A percentile compares a stretch with the other conserved stretches of the same genome.
Conservation (phyloP, 257 asterid genomes). For the Solanum appendiculatum region DNA sequence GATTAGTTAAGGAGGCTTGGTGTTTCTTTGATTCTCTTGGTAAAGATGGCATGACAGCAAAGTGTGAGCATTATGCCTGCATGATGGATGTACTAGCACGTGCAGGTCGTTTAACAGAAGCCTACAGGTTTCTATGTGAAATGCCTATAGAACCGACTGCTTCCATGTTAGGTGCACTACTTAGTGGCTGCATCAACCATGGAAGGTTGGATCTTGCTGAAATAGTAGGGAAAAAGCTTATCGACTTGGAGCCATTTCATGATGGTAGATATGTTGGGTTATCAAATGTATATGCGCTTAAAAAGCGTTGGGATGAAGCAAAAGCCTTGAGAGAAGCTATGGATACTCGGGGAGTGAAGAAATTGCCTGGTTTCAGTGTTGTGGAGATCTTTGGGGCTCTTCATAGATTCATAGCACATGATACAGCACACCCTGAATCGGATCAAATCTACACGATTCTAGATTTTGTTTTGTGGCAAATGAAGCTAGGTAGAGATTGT, state of each 20-base stretch:
- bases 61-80: constrained; percentile 68
- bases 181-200: constrained; percentile 62
- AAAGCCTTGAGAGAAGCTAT: constrained; percentile 46
- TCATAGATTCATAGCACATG: constrained; percentile 60
- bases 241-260: constrained; percentile 53
- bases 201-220: constrained; percentile 51
- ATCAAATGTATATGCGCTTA: constrained; percentile 53
- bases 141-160: constrained; percentile 52
- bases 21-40: constrained; percentile 29
- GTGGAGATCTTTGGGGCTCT: constrained; percentile 52
- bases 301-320: constrained; percentile 55
- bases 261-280: constrained; percentile 77
- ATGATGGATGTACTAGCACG: constrained; percentile 76
- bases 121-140: constrained; percentile 24
- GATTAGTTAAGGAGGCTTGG: constrained; percentile 59
- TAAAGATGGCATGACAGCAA: constrained; percentile 37
- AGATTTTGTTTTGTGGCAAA: constrained; percentile 24
- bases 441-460: constrained; percentile 36
- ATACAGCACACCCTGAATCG: constrained; percentile 38
- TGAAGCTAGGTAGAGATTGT: constrained; percentile 26
- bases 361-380: constrained; percentile 49
- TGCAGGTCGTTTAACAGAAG: constrained; percentile 49
- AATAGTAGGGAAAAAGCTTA: constrained; percentile 47
- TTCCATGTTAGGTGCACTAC: constrained; percentile 61
- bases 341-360: constrained; percentile 68